Evolutionary conservation across 2,329 filamentous ascomycete genomes (phyloP), one percentile per base, ranked within the genome.

Genomic region (Neopestalotiopsis sp.): DNA sequence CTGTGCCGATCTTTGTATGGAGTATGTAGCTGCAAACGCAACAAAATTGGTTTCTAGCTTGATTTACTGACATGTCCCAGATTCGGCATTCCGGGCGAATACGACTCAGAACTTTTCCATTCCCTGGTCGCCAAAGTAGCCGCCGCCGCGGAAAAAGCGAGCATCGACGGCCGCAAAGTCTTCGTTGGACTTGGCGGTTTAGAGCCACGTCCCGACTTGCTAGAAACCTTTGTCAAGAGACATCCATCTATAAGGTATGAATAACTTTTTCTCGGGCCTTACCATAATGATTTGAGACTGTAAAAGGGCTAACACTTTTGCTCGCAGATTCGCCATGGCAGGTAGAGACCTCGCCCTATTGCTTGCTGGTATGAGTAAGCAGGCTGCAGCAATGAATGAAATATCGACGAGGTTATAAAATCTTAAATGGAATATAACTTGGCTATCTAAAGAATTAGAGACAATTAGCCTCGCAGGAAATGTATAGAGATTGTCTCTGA

Each of bases 1-100:
- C 10, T 69, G 68, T 59, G 68, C 68, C 7, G 68, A 69, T 65
- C 65, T 69, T 7, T 67, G 68, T 38, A 67, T 69, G 65, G 68
- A 69, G 67, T 68, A 60, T 28, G 67, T 66, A 45, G 13, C 42
- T 17, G n/a, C 5, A 20, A 30, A 9, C 10, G 2, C 12, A 32
- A 2, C 17, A 62, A 12, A 1, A 9, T 12, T 34, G 2, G 34
- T 38, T 28, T 4, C 34, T 9, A 10, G 34, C 10, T 38, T 32
- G n/a, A 62, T 62, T 14, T 12, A 24, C 34, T 62, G 13, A 62
- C 24, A 4, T 45, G 7, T 4, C n/a, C 34, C 40, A 68, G 67
- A 61, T 56, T 69, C 13, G 68, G 68, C 4, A 67, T 69, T 30
- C 65, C 60, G 7, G 68, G 68, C n/a, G 38, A 69, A 17, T 69